Evolutionary conservation across 2,329 filamentous ascomycete species (phyloP).

Genomic region (Mollisiaceae sp.): DNA sequence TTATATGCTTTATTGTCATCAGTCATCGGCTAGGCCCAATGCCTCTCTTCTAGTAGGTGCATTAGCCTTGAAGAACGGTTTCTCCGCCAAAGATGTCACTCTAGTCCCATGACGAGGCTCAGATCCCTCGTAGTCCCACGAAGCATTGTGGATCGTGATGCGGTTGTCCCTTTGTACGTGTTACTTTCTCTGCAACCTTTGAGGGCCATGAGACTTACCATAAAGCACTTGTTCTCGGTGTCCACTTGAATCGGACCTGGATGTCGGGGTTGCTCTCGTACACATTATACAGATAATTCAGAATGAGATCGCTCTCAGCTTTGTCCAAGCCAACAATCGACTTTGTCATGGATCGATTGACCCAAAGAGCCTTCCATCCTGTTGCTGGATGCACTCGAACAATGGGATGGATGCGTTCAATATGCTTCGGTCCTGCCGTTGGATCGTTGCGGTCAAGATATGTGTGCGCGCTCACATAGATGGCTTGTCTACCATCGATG

Average conservation of each 20-base stretch:
- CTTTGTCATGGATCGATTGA: constrained; percentile 72
- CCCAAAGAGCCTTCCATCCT: constrained; percentile 75
- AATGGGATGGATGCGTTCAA: constrained; percentile 72
- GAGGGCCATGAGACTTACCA: constrained; percentile 46
- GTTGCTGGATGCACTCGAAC: constrained; percentile 75
- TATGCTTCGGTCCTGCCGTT: constrained; percentile 63
- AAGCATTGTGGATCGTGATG: constrained; percentile 76
- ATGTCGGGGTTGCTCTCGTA: constrained; percentile 73
- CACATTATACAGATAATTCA: constrained; percentile 70
- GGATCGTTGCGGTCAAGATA: constrained; percentile 70
- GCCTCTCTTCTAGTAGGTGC: constrained; percentile 71
- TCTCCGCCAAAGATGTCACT: constrained; percentile 73
- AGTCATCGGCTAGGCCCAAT: constrained; percentile 55
- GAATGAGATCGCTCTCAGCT: constrained; percentile 70
- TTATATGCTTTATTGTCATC: no score
- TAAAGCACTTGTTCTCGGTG: constrained; percentile 66
- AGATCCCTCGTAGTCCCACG: constrained; percentile 73
- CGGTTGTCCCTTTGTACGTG: constrained; percentile 64
- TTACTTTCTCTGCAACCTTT: background rate
- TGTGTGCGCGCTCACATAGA: constrained; percentile 68
- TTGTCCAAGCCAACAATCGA: constrained; percentile 72
- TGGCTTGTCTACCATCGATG: constrained; percentile 68
- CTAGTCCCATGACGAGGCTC: constrained; percentile 74
- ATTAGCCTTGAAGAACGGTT: constrained; percentile 67
- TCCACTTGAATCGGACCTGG: constrained; percentile 75